Evolutionary conservation across 352 stramenopile species (phyloP).

Genomic region (Globisporangium paroecandrum): DNA sequence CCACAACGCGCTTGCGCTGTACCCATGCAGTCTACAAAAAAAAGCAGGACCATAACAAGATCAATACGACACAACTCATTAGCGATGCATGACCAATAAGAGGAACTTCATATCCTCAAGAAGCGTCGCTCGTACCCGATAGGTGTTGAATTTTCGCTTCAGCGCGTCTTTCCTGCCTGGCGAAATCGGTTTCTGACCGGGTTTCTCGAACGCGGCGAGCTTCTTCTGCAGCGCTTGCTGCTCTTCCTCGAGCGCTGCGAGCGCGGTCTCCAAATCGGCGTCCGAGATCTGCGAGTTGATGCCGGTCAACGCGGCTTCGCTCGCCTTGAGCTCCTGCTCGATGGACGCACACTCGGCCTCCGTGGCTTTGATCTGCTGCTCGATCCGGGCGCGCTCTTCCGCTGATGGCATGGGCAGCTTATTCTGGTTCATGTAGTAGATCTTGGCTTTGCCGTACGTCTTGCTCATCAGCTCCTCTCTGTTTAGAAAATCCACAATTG

Average conservation of each 20-base stretch:
- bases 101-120: background rate
- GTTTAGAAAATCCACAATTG: background rate
- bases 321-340: conserved; percentile 59
- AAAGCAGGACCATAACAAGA: background rate
- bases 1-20: conserved; percentile 69
- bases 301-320: conserved; percentile 36
- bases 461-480: conserved; percentile 66
- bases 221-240: conserved; percentile 38
- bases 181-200: conserved; percentile 38
- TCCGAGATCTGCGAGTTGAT: conserved; percentile 70
- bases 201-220: conserved; percentile 41
- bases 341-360: conserved; percentile 40
- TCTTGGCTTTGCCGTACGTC: conserved; percentile 78
- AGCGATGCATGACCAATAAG: background rate
- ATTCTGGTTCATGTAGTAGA: conserved; percentile 83
- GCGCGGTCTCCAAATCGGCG: conserved; percentile 43
- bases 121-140: conserved; percentile 34
- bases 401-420: conserved; percentile 57
- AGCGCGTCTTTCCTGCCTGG: conserved; percentile 59
- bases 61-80: background rate
- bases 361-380: conserved; percentile 50
- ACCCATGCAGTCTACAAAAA: conserved; percentile 59
- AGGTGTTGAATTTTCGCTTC: conserved; percentile 64
- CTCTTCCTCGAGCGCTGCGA: conserved; percentile 49
- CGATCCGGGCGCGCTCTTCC: conserved; percentile 32